Conservation (phyloP, 2,329 filamentous ascomycete species). For the Trichoderma aggressivum region DNA sequence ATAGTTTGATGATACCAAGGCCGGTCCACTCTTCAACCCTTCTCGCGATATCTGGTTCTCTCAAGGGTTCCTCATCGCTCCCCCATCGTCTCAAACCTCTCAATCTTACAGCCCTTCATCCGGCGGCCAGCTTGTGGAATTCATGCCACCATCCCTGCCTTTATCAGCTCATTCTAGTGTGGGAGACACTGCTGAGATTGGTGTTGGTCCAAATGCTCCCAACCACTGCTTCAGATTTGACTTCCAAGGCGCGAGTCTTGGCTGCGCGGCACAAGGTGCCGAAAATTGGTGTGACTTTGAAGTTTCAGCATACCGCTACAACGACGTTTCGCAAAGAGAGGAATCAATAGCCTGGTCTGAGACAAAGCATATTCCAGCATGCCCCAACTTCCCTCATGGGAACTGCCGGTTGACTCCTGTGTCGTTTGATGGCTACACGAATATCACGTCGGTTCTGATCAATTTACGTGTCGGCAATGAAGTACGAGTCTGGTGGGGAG, state of each 20-base stretch:
- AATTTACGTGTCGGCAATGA: slow-evolving; percentile 37
- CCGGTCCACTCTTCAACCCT: slow-evolving; percentile 40
- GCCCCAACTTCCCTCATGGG: slow-evolving; percentile 32
- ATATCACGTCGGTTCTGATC: slow-evolving; percentile 40
- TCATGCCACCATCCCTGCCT: slow-evolving; percentile 37
- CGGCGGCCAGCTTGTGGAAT: slow-evolving; percentile 39
- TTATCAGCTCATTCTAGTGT: slow-evolving; percentile 24
- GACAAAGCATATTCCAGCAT: slow-evolving; percentile 38
- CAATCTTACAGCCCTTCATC: slow-evolving; percentile 38
- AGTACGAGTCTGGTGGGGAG: slow-evolving; percentile 41
- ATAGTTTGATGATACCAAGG: slow-evolving; percentile 38
- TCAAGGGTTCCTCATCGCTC: slow-evolving; percentile 39
- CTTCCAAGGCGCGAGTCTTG: slow-evolving; percentile 38
- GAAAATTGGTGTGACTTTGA: slow-evolving; percentile 42
- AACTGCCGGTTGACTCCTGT: slow-evolving; percentile 36
- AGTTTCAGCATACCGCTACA: slow-evolving; percentile 40
- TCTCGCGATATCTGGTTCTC: slow-evolving; percentile 42
- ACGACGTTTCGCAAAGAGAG: slow-evolving; percentile 32
- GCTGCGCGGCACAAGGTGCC: slow-evolving; percentile 35
- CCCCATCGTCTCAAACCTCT: slow-evolving; percentile 32
- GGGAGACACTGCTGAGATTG: slow-evolving; percentile 39
- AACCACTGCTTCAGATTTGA: slow-evolving; percentile 40
- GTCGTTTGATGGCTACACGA: slow-evolving; percentile 37
- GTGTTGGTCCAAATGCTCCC: slow-evolving; percentile 37
- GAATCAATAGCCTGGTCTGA: slow-evolving; percentile 41